Evolutionary conservation across 345 rosid genomes (phyloP).

Genomic region (Gossypium mustelinum): DNA sequence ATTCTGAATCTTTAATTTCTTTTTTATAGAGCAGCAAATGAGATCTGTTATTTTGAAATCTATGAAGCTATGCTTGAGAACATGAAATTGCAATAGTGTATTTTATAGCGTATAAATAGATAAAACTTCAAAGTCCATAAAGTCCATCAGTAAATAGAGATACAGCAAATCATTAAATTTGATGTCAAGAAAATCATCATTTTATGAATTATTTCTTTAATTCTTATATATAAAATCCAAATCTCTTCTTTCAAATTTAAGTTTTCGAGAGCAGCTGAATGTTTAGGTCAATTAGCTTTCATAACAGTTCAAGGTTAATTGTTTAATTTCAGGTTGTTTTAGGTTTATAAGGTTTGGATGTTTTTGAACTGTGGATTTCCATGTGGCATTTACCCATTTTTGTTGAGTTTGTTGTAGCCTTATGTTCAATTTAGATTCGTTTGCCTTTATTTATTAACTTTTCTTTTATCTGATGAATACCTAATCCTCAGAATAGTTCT

Average conservation of each 20-base stretch:
- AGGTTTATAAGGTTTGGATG: neutral
- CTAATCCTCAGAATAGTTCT: neutral
- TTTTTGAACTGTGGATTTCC: neutral
- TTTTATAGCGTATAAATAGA: neutral
- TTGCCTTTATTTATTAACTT: neutral
- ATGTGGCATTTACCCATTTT: neutral
- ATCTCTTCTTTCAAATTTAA: neutral
- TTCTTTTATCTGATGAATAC: neutral
- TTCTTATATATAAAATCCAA: constrained; percentile 5
- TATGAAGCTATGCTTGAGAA: neutral
- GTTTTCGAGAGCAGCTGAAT: neutral
- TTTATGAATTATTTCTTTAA: neutral
- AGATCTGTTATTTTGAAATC: neutral
- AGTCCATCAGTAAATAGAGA: neutral
- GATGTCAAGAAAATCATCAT: neutral
- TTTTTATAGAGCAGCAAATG: neutral
- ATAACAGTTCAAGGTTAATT: neutral
- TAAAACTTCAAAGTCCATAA: neutral
- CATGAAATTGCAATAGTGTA: neutral
- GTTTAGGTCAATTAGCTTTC: constrained; percentile 7
- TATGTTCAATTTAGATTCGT: neutral
- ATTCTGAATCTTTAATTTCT: neutral
- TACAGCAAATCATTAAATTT: neutral
- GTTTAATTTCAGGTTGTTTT: neutral
- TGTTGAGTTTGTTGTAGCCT: neutral